Evolutionary conservation across 306 rosid species (phyloP).

Genomic region (Hylodesmum podocarpum): DNA sequence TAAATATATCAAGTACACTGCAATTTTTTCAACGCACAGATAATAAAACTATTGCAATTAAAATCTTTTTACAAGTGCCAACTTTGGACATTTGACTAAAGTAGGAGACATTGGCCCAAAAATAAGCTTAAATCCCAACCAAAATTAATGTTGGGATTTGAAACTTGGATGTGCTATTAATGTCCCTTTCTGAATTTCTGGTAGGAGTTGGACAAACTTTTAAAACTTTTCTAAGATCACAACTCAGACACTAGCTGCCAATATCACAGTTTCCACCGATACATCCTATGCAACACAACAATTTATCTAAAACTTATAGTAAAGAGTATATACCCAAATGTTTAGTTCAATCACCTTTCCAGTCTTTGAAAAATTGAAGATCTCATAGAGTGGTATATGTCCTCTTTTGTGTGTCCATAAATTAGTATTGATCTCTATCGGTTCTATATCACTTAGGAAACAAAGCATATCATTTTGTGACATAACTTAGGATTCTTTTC

Average conservation of each 20-base stretch:
- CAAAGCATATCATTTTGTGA: not conserved
- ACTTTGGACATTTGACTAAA: not conserved
- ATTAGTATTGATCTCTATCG: not conserved
- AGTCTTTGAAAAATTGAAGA: not conserved
- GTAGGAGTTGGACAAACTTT: not conserved
- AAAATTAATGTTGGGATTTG: not conserved
- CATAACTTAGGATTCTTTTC: not conserved
- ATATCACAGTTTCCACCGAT: not conserved
- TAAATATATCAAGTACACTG: not conserved
- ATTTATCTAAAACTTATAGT: not conserved
- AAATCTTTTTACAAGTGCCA: not conserved
- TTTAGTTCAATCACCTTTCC: not conserved
- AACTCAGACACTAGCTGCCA: not conserved
- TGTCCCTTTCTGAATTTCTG: slow-evolving; percentile 34
- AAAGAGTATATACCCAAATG: not conserved
- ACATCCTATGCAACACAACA: not conserved
- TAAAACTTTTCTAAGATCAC: not conserved
- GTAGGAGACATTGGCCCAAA: not conserved
- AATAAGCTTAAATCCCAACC: not conserved
- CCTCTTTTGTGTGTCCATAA: not conserved
- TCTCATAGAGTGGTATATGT: not conserved
- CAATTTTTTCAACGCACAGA: not conserved
- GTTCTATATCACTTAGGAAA: not conserved
- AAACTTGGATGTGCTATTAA: slow-evolving; percentile 26
- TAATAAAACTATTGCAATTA: not conserved